Conservation (phyloP, 805 yeast genomes). For the Cyberlindnera petersonii region DNA sequence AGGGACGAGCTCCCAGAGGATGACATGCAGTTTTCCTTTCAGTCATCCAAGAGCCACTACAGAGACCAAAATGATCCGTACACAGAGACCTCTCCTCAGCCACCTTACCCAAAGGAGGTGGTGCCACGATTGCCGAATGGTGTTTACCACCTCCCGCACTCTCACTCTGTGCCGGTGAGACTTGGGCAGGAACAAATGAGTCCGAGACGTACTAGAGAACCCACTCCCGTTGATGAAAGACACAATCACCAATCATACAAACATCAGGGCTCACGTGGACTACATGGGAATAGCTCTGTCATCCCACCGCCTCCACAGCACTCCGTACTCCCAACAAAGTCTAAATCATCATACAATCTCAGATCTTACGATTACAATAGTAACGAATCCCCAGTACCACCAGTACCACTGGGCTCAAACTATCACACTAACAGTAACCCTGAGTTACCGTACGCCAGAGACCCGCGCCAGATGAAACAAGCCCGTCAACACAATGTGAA, state of each 20-base stretch:
- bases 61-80: not conserved
- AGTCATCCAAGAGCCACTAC: slow-evolving; percentile 24
- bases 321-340: slow-evolving; percentile 19
- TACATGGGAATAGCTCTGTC: not conserved
- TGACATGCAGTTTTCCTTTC: slow-evolving; percentile 28
- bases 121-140: slow-evolving; percentile 6
- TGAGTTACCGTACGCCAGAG: slow-evolving; percentile 15
- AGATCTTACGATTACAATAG: slow-evolving; percentile 13
- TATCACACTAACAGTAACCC: slow-evolving; percentile 2
- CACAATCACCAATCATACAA: not conserved
- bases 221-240: slow-evolving; percentile 5
- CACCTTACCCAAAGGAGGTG: slow-evolving; percentile 8
- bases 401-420: not conserved
- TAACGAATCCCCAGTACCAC: no score
- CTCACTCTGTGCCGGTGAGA: slow-evolving; percentile 23
- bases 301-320: slow-evolving; percentile 27
- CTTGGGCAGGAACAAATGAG: slow-evolving; percentile 13
- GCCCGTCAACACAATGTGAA: slow-evolving; percentile 13
- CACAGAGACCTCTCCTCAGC: slow-evolving; percentile 5
- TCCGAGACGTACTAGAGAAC: slow-evolving; percentile 9
- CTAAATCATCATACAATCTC: slow-evolving; percentile 22
- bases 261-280: slow-evolving; percentile 8
- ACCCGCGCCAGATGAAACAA: slow-evolving; percentile 12
- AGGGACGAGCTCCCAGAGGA: no score
- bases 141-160: slow-evolving; percentile 18